Evolutionary conservation across 2,329 filamentous ascomycete genomes (phyloP).

Genomic region (Colletotrichum lindemuthianum): DNA sequence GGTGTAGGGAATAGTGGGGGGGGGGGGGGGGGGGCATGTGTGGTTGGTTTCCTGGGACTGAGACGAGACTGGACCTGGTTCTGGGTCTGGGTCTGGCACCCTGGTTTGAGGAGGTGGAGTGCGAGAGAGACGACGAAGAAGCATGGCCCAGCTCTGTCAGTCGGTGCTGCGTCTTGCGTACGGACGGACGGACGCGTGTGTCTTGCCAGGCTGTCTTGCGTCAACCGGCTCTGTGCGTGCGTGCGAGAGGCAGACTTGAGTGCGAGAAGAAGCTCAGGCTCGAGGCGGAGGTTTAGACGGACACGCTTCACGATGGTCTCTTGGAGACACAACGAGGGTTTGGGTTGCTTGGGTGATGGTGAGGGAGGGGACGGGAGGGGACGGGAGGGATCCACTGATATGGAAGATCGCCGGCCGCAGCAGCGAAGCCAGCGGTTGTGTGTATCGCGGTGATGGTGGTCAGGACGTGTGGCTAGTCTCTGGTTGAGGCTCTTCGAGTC

Average conservation of each 20-base stretch:
- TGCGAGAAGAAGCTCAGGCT: conserved; percentile 16
- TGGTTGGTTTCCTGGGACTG: conserved; percentile 5
- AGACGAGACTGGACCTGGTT: too few species aligned
- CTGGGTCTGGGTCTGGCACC: background rate
- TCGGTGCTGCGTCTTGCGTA: background rate
- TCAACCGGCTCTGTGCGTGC: conserved; percentile 26
- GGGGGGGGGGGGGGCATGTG: conserved; percentile 19
- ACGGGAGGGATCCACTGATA: conserved; percentile 17
- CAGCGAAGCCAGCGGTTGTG: conserved; percentile 13
- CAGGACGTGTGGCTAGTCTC: background rate
- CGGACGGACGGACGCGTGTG: too few species aligned
- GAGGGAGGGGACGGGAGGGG: conserved; percentile 6
- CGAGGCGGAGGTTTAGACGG: conserved; percentile 25
- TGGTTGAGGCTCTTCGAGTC: conserved; percentile 30
- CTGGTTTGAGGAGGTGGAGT: conserved; percentile 24
- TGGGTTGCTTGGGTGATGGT: background rate
- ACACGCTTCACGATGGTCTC: conserved; percentile 10
- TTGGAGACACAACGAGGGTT: conserved; percentile 9
- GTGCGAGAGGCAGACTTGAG: conserved; percentile 15
- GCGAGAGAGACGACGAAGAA: background rate
- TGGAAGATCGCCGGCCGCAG: conserved; percentile 10
- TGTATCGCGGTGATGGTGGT: background rate
- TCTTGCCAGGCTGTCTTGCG: background rate
- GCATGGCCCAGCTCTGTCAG: conserved; percentile 4
- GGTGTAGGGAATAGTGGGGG: too few species aligned